Evolutionary conservation across 2,329 filamentous ascomycete species (phyloP).

Genomic region (Colletotrichum sansevieriae): DNA sequence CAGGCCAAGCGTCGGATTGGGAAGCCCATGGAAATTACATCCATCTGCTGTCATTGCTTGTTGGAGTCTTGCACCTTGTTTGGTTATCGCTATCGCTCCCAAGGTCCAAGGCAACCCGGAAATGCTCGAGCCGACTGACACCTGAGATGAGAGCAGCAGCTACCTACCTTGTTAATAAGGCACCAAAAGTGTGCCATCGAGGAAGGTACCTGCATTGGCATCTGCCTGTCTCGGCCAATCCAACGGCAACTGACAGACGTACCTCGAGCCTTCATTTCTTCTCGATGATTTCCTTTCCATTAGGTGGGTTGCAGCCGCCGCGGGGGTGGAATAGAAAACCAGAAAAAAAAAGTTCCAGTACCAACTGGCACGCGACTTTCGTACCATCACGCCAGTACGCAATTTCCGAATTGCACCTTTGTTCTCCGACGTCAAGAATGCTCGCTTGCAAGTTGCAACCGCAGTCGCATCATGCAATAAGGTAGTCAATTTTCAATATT

Average conservation of each 20-base stretch:
- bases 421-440: slow-evolving; percentile 2
- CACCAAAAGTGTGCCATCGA: slow-evolving; percentile 8
- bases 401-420: not conserved
- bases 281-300: slow-evolving; percentile 10
- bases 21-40: not conserved
- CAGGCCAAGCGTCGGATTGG: not conserved
- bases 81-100: not conserved
- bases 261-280: slow-evolving; percentile 24
- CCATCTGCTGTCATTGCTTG: not conserved
- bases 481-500: not conserved
- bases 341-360: not conserved
- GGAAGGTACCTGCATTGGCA: slow-evolving; percentile 38
- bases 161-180: not conserved
- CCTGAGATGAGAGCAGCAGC: no score
- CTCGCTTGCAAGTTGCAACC: not conserved
- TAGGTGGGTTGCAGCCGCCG: not conserved
- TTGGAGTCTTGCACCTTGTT: no score
- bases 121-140: not conserved
- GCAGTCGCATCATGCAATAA: not conserved
- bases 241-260: slow-evolving; percentile 33
- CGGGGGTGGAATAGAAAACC: not conserved
- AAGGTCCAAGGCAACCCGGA: not conserved
- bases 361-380: slow-evolving; percentile 15
- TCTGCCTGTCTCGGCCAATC: slow-evolving; percentile 30
- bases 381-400: slow-evolving; percentile 8